phyloP scores from a whole-genome alignment of 495 filamentous ascomycete species.

The Neurospora sp. region DNA sequence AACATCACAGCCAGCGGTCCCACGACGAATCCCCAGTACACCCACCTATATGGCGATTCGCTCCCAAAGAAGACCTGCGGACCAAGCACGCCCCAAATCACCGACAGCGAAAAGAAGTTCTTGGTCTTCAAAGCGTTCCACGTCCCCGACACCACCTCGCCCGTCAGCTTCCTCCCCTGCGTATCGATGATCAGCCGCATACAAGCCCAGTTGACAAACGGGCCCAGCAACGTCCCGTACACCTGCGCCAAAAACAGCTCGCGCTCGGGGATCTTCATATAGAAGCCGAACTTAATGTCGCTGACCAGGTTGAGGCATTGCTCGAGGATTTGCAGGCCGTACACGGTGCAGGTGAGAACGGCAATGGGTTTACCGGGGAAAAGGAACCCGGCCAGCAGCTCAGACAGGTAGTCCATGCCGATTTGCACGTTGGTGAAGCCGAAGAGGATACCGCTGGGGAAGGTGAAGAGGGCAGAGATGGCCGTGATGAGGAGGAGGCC shows the following conservation, averaged over 20 bases:
- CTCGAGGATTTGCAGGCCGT: constrained; percentile 17
- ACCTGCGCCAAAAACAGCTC: constrained; percentile 23
- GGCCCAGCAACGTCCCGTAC: background rate
- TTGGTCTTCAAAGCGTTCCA: background rate
- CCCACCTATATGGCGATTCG: constrained; percentile 1
- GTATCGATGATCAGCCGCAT: background rate
- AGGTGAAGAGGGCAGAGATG: constrained; percentile 10
- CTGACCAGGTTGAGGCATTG: constrained; percentile 20
- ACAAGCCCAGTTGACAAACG: background rate
- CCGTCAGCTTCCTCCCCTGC: background rate
- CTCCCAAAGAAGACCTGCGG: constrained; percentile 6
- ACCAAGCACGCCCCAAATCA: background rate
- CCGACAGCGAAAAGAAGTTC: background rate
- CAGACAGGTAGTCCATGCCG: constrained; percentile 14
- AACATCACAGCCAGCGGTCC: constrained; percentile 1
- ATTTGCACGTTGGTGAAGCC: constrained; percentile 19
- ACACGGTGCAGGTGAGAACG: constrained; percentile 16
- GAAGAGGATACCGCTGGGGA: constrained; percentile 17
- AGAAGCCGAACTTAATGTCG: constrained; percentile 23
- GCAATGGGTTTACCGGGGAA: constrained; percentile 18
- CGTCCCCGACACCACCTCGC: background rate
- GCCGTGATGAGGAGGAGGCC: constrained; percentile 37
- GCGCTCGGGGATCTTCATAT: constrained; percentile 36
- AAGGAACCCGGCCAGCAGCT: constrained; percentile 19
- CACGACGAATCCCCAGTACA: constrained; percentile 7